Conservation (phyloP, 495 filamentous ascomycete genomes). For the Lophiostoma macrostomum region DNA sequence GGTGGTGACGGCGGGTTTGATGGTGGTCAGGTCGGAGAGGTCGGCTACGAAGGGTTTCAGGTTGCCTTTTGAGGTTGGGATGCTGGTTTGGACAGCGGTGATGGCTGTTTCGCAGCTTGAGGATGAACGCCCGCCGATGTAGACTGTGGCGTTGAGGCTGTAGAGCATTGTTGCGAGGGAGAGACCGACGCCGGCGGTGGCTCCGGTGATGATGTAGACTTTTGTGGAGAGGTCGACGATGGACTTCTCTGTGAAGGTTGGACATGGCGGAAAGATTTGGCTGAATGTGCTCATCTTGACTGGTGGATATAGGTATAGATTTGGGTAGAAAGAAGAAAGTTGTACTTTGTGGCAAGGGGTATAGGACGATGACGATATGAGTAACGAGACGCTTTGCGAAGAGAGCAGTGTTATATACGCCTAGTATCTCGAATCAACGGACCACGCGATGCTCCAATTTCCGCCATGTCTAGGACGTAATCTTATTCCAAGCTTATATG, state of each 20-base stretch:
- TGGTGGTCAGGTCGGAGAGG: slow-evolving; percentile 44
- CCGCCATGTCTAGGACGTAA: no score
- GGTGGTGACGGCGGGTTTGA: slow-evolving; percentile 44
- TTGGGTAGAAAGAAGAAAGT: neutral
- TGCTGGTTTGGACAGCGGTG: slow-evolving; percentile 29
- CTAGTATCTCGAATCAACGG: no score
- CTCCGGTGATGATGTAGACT: slow-evolving; percentile 34
- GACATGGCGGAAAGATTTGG: slow-evolving; percentile 22
- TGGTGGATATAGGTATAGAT: neutral
- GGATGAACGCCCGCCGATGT: slow-evolving; percentile 41
- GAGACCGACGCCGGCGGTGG: slow-evolving; percentile 39
- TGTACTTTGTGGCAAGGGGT: neutral
- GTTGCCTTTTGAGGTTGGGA: slow-evolving; percentile 34
- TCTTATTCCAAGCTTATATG: no score
- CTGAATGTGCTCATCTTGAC: slow-evolving; percentile 19
- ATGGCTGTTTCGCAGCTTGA: slow-evolving; percentile 40
- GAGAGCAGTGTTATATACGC: no score
- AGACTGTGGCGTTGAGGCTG: slow-evolving; percentile 42
- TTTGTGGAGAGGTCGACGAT: slow-evolving; percentile 19
- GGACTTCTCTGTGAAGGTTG: slow-evolving; percentile 19
- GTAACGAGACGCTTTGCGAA: neutral
- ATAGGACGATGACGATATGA: neutral
- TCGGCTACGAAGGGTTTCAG: slow-evolving; percentile 46
- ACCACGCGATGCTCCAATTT: no score
- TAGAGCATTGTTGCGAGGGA: slow-evolving; percentile 47